phyloP scores from a whole-genome alignment of 108 stramenopile genomes.

The Cyclotella baltica region DNA sequence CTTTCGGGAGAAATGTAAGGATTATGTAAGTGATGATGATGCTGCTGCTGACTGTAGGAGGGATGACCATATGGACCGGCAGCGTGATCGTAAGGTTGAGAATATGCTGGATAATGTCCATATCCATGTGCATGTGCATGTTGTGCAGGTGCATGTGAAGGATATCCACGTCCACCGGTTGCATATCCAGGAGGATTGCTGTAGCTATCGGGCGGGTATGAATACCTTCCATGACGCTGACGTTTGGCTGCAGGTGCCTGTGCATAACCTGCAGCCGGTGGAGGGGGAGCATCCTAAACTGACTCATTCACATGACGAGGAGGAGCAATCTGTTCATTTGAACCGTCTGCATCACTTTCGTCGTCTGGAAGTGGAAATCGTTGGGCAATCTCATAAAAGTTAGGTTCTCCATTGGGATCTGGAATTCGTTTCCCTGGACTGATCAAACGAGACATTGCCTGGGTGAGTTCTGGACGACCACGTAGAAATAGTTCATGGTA shows the following conservation, averaged over 20 bases:
- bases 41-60: too few relatives aligned
- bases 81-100: not conserved
- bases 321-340: not conserved
- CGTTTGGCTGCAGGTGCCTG: not conserved
- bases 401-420: conserved; percentile 11
- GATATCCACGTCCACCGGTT: too few relatives aligned
- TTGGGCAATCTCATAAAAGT: not conserved
- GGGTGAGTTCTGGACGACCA: conserved; percentile 43
- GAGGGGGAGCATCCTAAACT: not conserved
- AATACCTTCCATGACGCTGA: not conserved
- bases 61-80: not conserved
- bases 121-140: not conserved
- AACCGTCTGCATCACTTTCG: not conserved
- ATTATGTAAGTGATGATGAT: not conserved
- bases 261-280: not conserved
- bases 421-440: conserved; percentile 42
- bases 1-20: not conserved
- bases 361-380: not conserved
- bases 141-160: not conserved
- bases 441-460: conserved; percentile 28
- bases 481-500: conserved; percentile 57
- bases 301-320: not conserved
- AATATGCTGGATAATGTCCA: not conserved
- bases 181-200: not conserved
- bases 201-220: not conserved